A percentile compares a stretch with the other conserved stretches of the same genome.
phyloP scores from a whole-genome alignment of 78 protist genomes.

The Speleostelium caveatum region DNA sequence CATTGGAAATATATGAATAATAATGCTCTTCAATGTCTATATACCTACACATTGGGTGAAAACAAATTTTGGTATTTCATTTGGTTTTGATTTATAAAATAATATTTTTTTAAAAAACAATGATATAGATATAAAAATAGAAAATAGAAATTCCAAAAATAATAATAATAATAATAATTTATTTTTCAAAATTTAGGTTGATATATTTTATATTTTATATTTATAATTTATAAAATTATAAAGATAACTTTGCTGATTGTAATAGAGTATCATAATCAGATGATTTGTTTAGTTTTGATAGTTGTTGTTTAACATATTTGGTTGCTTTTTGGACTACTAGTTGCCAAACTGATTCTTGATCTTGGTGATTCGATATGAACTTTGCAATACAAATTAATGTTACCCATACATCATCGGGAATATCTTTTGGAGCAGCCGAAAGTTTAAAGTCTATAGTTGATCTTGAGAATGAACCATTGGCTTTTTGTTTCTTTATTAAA shows the following conservation, averaged over 20 bases:
- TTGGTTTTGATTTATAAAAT: too few relatives aligned
- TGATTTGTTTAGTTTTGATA: not conserved
- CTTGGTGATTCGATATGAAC: not conserved
- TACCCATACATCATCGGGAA: not conserved
- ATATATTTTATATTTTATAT: too few relatives aligned
- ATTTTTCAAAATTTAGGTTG: not conserved
- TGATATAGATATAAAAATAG: too few relatives aligned
- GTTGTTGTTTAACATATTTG: conserved; percentile 42
- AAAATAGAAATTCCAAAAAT: too few relatives aligned
- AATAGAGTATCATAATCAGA: not conserved
- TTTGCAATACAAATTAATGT: conserved; percentile 1
- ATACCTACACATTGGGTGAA: too few relatives aligned
- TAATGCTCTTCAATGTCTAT: too few relatives aligned
- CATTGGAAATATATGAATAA: too few relatives aligned
- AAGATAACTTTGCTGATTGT: not conserved
- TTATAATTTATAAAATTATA: too few relatives aligned
- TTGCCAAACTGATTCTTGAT: conserved; percentile 52
- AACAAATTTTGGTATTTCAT: too few relatives aligned
- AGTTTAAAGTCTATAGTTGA: not conserved
- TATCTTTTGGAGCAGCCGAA: not conserved
- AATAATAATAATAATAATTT: conserved; percentile 1
- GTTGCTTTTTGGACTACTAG: conserved; percentile 28
- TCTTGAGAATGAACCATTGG: not conserved
- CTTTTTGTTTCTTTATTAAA: not conserved
- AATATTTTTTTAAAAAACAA: too few relatives aligned